Percentiles rank a stretch among this genome's conserved stretches.
Conservation (phyloP, 305 asterid species). For the Fraxinus baroniana region DNA sequence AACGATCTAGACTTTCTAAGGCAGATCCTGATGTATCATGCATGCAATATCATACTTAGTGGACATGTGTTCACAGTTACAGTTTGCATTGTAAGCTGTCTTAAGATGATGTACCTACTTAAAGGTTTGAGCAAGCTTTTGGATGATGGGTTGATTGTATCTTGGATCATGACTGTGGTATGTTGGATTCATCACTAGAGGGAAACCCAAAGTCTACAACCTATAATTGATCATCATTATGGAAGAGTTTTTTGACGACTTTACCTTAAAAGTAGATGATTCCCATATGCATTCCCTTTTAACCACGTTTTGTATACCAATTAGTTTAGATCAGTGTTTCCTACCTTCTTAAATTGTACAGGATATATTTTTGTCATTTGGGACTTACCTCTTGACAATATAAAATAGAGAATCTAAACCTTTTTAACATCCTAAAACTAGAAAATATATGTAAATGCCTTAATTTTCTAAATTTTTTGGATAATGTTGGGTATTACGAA, state of each 20-base stretch:
- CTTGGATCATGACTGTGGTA: neutral
- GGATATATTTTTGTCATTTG: neutral
- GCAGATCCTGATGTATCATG: neutral
- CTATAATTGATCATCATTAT: neutral
- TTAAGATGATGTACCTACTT: neutral
- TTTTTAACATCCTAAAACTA: neutral
- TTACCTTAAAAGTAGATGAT: neutral
- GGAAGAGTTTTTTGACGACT: neutral
- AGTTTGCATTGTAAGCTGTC: neutral
- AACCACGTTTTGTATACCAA: neutral
- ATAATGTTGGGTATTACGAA: neutral
- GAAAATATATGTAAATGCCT: neutral
- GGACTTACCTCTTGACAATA: neutral
- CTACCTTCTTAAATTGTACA: neutral
- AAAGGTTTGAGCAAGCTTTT: neutral
- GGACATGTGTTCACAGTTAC: neutral
- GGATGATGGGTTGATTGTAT: neutral
- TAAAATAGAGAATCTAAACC: neutral
- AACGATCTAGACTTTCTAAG: neutral
- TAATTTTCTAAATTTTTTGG: neutral
- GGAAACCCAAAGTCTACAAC: neutral
- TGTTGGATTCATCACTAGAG: neutral
- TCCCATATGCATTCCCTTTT: neutral
- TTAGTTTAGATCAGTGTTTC: neutral
- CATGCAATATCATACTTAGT: neutral